Base-by-base conservation (phyloP, 441 rosid species). In the Populus tomentosa region DNA sequence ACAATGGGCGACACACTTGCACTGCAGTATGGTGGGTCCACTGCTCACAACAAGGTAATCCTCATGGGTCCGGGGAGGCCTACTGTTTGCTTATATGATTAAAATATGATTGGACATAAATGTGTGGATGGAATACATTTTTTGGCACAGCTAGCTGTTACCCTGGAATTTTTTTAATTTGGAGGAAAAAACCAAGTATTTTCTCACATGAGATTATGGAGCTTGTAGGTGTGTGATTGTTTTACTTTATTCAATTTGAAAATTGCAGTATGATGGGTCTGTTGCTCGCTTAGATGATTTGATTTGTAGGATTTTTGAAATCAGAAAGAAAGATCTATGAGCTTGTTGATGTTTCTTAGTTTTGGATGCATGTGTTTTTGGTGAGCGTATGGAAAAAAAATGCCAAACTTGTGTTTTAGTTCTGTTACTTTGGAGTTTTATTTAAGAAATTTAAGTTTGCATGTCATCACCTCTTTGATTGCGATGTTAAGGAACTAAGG, bases 1-100 rank as follows among this genome's bases (percentile, higher is more conserved):
- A 88, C 88, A 75, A 97, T 94, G 99, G 99, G 99, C 26, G 99
- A 97, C 88, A 97, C 98, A 62, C 98, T 97, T 78, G 98, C 99
- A 46, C 90, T 89, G 74, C 99, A 97, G 76, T 97, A 97, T 86
- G 98, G 98, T 67, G 99, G 99, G 50, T 97, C 99, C 70, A 94
- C 98, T 35, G 99, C 99, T 56, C 99, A 97, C 82, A 94, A 97
- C 84, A 97, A 97, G 98, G 99, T 93, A 84, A 71, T 69, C 73
- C 56, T 73, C 62, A 35, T 23, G 56, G 70, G 38, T 32, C 36
- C 26, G 33, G 72, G 18, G 30, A 24, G 30, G 18, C 28, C 35
- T 42, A 6, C 10, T 21, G 10, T 46, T 46, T 46, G 21, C 53
- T 50, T 21, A 23, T 46, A 46, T 61, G 20, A 62, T 10, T 2